A percentile compares a stretch with the other conserved stretches of the same genome.
Evolutionary conservation across 2,329 filamentous ascomycete species (phyloP).

Genomic region (Pyrenochaeta sp.): DNA sequence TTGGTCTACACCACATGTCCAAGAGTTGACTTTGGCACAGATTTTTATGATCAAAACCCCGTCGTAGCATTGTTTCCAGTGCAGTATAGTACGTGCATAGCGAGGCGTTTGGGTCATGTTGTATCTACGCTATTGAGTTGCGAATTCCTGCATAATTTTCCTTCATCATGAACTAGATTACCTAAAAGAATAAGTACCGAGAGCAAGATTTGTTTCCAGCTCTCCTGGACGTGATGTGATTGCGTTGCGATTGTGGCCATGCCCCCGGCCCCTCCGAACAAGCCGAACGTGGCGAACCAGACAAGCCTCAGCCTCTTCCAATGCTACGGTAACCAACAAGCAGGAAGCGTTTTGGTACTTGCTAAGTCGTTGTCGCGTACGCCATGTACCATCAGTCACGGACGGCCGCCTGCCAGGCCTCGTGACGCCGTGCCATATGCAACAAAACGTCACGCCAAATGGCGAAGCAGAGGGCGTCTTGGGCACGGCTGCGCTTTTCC

Average conservation of each 20-base stretch:
- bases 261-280: slow-evolving; percentile 3
- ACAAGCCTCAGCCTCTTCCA: background rate
- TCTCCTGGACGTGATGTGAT: background rate
- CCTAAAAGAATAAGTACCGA: background rate
- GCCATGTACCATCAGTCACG: too few species aligned
- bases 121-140: background rate
- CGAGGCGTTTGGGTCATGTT: slow-evolving; percentile 37
- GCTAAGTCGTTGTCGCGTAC: too few species aligned
- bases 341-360: too few species aligned
- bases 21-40: slow-evolving; percentile 27
- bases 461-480: slow-evolving; percentile 12
- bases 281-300: background rate
- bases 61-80: slow-evolving; percentile 18
- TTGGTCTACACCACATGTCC: background rate
- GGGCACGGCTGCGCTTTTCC: slow-evolving; percentile 17
- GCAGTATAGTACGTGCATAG: slow-evolving; percentile 33
- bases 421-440: background rate
- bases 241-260: slow-evolving; percentile 16
- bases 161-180: background rate
- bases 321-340: background rate
- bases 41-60: slow-evolving; percentile 51
- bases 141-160: background rate
- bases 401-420: too few species aligned
- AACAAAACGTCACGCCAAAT: background rate
- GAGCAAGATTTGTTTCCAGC: background rate